Percentiles rank a stretch among this genome's conserved stretches.
Conservation (phyloP, 2,329 filamentous ascomycete genomes). For the Trichoderma guizhouense region DNA sequence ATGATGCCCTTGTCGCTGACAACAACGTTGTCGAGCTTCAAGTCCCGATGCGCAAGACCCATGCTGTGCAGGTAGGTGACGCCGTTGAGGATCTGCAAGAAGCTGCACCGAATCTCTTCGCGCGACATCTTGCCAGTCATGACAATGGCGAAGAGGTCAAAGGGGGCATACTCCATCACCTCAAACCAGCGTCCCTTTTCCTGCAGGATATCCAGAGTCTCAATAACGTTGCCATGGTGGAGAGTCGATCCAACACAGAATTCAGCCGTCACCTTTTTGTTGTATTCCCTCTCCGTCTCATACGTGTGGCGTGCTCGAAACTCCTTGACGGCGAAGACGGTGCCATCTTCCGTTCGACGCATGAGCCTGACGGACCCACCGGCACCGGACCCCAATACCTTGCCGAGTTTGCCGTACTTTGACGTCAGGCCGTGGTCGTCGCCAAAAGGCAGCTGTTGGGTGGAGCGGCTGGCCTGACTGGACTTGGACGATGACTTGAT, state of each 20-base stretch:
- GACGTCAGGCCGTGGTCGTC: constrained; percentile 88
- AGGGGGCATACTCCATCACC: constrained; percentile 98
- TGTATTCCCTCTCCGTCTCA: constrained; percentile 91
- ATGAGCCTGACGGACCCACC: constrained; percentile 92
- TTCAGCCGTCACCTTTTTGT: constrained; percentile 96
- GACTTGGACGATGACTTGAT: constrained; percentile 46
- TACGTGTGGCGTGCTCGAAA: constrained; percentile 90
- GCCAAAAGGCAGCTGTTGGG: constrained; percentile 76
- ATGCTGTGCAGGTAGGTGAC: constrained; percentile 94
- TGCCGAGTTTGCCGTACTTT: constrained; percentile 94
- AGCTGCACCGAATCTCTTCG: constrained; percentile 86
- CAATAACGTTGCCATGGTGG: constrained; percentile 97
- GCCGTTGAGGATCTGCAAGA: constrained; percentile 90
- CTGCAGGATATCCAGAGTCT: constrained; percentile 93
- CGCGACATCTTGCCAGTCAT: constrained; percentile 98
- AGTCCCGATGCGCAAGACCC: constrained; percentile 88
- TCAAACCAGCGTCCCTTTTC: constrained; percentile 96
- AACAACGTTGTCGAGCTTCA: constrained; percentile 97
- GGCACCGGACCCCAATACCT: constrained; percentile 87
- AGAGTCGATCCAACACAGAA: constrained; percentile 97
- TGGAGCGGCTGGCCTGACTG: constrained; percentile 34
- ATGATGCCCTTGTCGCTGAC: constrained; percentile 95
- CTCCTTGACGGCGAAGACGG: constrained; percentile 96
- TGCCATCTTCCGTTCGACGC: constrained; percentile 87
- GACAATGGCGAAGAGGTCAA: constrained; percentile 92